A percentile compares a stretch with the other conserved stretches of the same genome.
Evolutionary conservation across 169 alveolate species (phyloP).

Genomic region (Plasmodium gonderi): DNA sequence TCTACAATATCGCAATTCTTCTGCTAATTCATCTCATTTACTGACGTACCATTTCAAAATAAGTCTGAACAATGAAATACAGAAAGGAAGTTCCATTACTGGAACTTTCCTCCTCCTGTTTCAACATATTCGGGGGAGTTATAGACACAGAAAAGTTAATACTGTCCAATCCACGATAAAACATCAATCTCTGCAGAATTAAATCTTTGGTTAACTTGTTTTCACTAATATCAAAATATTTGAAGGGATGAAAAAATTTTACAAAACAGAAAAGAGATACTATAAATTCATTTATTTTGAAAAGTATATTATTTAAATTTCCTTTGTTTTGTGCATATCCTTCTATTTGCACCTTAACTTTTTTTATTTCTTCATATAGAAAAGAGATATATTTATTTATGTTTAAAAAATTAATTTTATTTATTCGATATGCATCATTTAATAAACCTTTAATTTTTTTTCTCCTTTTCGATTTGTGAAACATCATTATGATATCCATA

Average conservation of each 20-base stretch:
- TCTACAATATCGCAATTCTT: neutral
- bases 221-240: conserved; percentile 10
- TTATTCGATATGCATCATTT: conserved; percentile 1
- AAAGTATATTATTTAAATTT: neutral
- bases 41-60: conserved; percentile 32
- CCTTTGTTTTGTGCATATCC: neutral
- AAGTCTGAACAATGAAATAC: conserved; percentile 13
- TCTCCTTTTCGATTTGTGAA: neutral
- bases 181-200: conserved; percentile 9
- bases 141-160: neutral
- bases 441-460: conserved; percentile 5
- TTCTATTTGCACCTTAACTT: conserved; percentile 12
- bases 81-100: neutral
- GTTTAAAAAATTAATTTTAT: conserved; percentile 9
- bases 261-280: conserved; percentile 14
- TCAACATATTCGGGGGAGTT: neutral
- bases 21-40: neutral
- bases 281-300: conserved; percentile 45
- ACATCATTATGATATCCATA: conserved; percentile 64
- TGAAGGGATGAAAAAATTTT: conserved; percentile 36
- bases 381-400: conserved; percentile 24
- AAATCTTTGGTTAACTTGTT: conserved; percentile 17
- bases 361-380: conserved; percentile 39
- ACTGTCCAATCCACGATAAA: neutral
- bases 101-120: neutral